Evolutionary conservation across 352 stramenopile species (phyloP).

Genomic region (Bremia lactucae): DNA sequence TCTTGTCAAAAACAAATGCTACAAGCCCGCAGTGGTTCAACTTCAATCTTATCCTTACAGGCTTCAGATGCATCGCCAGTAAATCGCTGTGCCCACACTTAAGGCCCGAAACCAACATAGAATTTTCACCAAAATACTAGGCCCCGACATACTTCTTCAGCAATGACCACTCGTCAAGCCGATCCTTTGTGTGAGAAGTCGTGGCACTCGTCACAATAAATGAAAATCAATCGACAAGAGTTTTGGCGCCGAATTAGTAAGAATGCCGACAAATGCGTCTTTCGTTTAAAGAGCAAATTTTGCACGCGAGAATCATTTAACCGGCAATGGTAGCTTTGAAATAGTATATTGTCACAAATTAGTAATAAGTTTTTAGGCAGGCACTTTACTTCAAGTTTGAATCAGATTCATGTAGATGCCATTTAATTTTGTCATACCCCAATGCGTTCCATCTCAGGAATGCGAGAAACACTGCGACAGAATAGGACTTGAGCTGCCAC

Average conservation of each 20-base stretch:
- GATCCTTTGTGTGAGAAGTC: conserved; percentile 6
- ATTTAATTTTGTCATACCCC: conserved; percentile 28
- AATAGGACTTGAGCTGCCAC: conserved; percentile 72
- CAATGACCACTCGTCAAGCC: conserved; percentile 7
- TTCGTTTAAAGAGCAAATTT: conserved; percentile 22
- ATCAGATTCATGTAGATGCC: no score
- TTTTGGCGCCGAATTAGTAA: conserved; percentile 15
- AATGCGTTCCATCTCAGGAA: conserved; percentile 79
- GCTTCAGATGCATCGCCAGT: conserved; percentile 6
- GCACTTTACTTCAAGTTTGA: no score
- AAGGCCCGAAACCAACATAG: conserved; percentile 7
- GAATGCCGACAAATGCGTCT: conserved; percentile 21
- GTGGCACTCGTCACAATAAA: conserved; percentile 2
- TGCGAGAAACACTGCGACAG: conserved; percentile 61
- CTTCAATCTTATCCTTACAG: conserved; percentile 11
- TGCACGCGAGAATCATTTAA: conserved; percentile 26
- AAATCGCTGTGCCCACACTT: conserved; percentile 17
- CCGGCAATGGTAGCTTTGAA: conserved; percentile 1
- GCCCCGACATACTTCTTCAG: conserved; percentile 12
- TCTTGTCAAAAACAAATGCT: conserved; percentile 1
- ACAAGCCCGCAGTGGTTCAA: conserved; percentile 18
- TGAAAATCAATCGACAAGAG: conserved; percentile 17
- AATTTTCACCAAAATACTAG: not conserved
- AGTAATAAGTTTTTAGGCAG: no score
- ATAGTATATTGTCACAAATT: no score